Conservation (phyloP, 2,329 filamentous ascomycete species). For the Penicillium sp. region DNA sequence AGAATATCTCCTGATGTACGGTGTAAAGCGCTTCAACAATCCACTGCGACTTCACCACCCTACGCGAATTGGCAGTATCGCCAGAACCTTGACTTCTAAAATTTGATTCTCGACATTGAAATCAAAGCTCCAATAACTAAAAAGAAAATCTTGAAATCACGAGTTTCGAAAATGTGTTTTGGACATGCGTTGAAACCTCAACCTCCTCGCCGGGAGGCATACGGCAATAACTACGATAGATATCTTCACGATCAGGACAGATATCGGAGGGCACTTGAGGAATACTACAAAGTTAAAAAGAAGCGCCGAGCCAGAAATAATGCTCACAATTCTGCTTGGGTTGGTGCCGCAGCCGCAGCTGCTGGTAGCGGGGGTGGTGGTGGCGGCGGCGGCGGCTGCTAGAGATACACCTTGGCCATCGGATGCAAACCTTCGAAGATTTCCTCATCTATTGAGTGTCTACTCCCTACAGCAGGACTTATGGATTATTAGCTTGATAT, state of each 20-base stretch:
- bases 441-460: no score
- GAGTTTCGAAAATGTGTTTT: conserved; percentile 4
- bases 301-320: background rate
- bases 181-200: background rate
- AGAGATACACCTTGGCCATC: background rate
- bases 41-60: background rate
- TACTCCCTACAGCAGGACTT: background rate
- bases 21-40: background rate
- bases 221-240: background rate
- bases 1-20: background rate
- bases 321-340: background rate
- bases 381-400: background rate
- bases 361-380: background rate
- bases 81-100: no score
- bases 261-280: background rate
- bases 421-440: background rate
- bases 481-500: background rate
- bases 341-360: background rate
- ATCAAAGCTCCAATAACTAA: background rate
- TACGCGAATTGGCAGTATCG: no score
- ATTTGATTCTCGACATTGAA: background rate
- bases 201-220: background rate
- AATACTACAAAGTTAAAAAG: background rate
- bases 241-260: background rate
- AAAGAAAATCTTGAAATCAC: background rate